A percentile compares a stretch with the other conserved stretches of the same genome.
These are phyloP conservation scores for Fusarium globosum DNA, from an alignment of 2,329 filamentous ascomycete species.

Conservation along the genomic window DNA sequence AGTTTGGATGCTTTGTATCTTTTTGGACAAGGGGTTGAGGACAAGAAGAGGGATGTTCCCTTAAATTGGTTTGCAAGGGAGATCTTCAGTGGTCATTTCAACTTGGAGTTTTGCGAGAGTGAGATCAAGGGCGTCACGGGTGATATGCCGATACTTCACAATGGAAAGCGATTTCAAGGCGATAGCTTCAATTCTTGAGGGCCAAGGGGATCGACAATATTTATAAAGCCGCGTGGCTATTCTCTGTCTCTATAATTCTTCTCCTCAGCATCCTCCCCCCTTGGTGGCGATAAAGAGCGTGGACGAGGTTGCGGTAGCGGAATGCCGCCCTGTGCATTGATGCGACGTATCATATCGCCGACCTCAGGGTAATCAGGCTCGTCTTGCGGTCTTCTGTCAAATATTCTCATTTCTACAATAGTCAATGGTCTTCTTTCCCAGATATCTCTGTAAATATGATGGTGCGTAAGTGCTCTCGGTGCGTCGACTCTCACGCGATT, in stretches of 20 bases:
- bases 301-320: neutral
- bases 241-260: neutral
- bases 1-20: constrained; percentile 14
- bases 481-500: constrained; percentile 26
- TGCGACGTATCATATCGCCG: neutral
- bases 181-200: neutral
- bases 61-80: neutral
- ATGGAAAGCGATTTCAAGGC: constrained; percentile 3
- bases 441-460: constrained; percentile 24
- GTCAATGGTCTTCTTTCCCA: constrained; percentile 23
- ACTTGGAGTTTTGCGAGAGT: constrained; percentile 1
- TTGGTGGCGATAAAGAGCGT: neutral
- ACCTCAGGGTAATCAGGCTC: constrained; percentile 27
- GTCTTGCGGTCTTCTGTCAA: constrained; percentile 18
- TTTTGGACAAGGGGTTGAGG: neutral
- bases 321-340: constrained; percentile 8
- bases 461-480: constrained; percentile 2
- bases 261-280: rapidly evolving
- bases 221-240: neutral
- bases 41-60: rapidly evolving
- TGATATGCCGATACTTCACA: constrained; percentile 9
- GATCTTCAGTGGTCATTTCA: neutral
- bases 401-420: neutral
- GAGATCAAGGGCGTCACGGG: constrained; percentile 21
- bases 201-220: rapidly evolving